phyloP scores from a whole-genome alignment of 23 red algal species.

The Rhodosorus marinus region DNA sequence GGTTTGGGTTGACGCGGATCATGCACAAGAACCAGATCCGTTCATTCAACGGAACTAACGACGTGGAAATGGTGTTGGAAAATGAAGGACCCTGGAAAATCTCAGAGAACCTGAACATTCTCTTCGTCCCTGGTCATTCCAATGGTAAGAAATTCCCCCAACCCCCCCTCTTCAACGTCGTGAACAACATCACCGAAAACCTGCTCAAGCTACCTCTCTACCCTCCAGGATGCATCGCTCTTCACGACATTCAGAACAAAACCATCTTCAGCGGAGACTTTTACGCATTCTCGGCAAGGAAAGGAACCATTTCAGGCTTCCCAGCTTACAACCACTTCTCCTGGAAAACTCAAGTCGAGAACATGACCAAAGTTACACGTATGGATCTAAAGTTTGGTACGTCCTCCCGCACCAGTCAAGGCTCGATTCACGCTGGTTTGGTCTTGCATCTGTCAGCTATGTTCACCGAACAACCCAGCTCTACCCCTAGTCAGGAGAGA shows the following conservation, averaged over 20 bases:
- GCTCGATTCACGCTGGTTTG: no score
- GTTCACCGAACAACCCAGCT: no score
- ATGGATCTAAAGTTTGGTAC: no score
- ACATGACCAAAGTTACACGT: slow-evolving; percentile 7
- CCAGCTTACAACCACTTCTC: slow-evolving; percentile 6
- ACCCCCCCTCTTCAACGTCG: no score
- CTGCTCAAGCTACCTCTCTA: no score
- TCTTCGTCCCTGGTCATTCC: slow-evolving; percentile 51
- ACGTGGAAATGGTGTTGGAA: slow-evolving; percentile 30
- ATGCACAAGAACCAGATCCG: slow-evolving; percentile 50
- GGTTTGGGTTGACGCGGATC: slow-evolving; percentile 15
- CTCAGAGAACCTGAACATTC: not conserved
- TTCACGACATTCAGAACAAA: slow-evolving; percentile 11
- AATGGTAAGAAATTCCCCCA: no score
- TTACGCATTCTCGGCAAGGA: slow-evolving; percentile 8
- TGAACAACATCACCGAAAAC: no score
- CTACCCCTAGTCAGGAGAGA: no score
- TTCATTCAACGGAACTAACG: slow-evolving; percentile 13
- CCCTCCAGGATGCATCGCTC: slow-evolving; percentile 23
- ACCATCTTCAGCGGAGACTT: slow-evolving; percentile 69
- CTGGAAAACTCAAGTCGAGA: slow-evolving; percentile 16
- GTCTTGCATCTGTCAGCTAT: no score
- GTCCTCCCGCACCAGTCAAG: no score
- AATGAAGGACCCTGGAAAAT: slow-evolving; percentile 28
- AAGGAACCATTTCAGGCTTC: slow-evolving; percentile 10